Percentiles rank a stretch among this genome's conserved stretches.
Conservation (phyloP, 805 yeast genomes). For the Saccharomycodes ludwigii region DNA sequence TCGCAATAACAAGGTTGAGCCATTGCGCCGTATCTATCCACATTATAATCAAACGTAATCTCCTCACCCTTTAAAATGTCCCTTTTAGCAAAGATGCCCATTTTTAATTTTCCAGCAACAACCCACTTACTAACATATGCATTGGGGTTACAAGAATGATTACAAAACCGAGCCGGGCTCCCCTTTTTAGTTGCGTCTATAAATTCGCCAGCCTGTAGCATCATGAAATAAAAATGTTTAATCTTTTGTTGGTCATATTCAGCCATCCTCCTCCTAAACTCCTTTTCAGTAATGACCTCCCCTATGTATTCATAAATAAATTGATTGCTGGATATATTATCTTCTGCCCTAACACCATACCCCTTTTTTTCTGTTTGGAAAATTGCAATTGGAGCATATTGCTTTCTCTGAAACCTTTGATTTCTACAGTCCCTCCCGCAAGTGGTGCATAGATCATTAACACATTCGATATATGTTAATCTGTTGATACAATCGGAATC, state of each 20-base stretch:
- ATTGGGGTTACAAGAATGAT: conserved; percentile 92
- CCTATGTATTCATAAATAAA: conserved; percentile 90
- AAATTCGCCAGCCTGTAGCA: conserved; percentile 84
- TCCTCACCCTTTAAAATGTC: conserved; percentile 70
- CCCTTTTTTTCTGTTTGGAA: conserved; percentile 79
- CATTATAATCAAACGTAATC: conserved; percentile 72
- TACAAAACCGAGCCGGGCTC: conserved; percentile 79
- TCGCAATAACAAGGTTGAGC: conserved; percentile 95
- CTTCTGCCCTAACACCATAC: conserved; percentile 71
- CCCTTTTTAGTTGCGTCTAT: conserved; percentile 92
- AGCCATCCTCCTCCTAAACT: conserved; percentile 64
- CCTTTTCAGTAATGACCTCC: conserved; percentile 73
- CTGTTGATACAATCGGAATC: conserved; percentile 86
- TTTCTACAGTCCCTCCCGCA: conserved; percentile 79
- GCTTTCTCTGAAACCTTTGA: conserved; percentile 72
- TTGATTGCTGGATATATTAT: conserved; percentile 42
- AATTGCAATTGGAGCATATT: conserved; percentile 70
- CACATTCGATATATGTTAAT: conserved; percentile 85
- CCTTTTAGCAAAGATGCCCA: conserved; percentile 91
- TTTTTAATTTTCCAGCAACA: conserved; percentile 74
- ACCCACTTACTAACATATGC: conserved; percentile 97
- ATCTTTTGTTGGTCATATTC: conserved; percentile 57
- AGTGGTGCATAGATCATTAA: conserved; percentile 42
- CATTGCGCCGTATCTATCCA: conserved; percentile 90
- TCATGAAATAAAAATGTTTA: conserved; percentile 89